Evolutionary conservation across 805 yeast species (phyloP).

Genomic region (Cyberlindnera suaveolens): DNA sequence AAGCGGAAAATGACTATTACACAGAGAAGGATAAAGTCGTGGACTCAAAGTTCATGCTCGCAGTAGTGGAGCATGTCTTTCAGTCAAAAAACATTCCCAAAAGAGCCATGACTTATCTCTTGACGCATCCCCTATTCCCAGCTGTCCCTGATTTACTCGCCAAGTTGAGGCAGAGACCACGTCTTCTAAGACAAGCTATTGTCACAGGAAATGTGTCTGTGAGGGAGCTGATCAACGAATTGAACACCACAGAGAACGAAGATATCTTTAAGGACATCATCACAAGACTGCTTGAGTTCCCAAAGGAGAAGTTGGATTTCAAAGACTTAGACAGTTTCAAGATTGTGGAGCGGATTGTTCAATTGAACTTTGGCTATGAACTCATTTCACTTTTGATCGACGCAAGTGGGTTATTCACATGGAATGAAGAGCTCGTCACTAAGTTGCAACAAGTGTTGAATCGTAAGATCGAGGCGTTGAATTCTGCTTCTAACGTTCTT

Average conservation of each 20-base stretch:
- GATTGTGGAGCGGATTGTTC: slow-evolving; percentile 39
- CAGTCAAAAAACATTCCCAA: slow-evolving; percentile 27
- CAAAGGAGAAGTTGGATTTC: slow-evolving; percentile 31
- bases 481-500: slow-evolving; percentile 30
- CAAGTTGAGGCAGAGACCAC: slow-evolving; percentile 46
- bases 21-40: slow-evolving; percentile 61
- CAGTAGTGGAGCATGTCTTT: slow-evolving; percentile 39
- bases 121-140: slow-evolving; percentile 89
- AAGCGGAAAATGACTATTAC: slow-evolving; percentile 42
- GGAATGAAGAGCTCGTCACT: slow-evolving; percentile 46
- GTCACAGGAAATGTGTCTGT: slow-evolving; percentile 68
- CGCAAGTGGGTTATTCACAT: slow-evolving; percentile 64
- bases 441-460: slow-evolving; percentile 39
- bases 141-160: slow-evolving; percentile 50
- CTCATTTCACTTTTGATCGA: slow-evolving; percentile 63
- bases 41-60: slow-evolving; percentile 48
- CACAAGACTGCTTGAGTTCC: slow-evolving; percentile 55
- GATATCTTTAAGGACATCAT: slow-evolving; percentile 66
- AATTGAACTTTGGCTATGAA: slow-evolving; percentile 48
- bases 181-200: slow-evolving; percentile 74
- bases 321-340: slow-evolving; percentile 27
- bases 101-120: slow-evolving; percentile 57
- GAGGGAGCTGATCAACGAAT: slow-evolving; percentile 54
- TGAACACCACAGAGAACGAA: slow-evolving; percentile 48
- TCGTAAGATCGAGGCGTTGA: slow-evolving; percentile 39